phyloP scores from a whole-genome alignment of 805 yeast species.

The Cyberlindnera mrakii region DNA sequence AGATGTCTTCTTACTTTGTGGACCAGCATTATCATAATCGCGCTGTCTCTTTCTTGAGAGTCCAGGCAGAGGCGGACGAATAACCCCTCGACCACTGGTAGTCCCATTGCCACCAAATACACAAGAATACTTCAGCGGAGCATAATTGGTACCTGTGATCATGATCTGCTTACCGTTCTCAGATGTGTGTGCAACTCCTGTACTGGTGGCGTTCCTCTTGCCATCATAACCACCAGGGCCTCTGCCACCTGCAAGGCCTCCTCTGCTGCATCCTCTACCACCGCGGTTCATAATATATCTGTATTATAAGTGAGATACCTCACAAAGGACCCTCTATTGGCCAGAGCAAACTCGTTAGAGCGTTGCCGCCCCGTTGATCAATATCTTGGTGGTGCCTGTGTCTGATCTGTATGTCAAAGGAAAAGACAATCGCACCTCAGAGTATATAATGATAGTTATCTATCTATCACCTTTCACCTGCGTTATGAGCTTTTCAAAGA shows the following conservation, averaged over 20 bases:
- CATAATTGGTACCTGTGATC: slow-evolving; percentile 11
- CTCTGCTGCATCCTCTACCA: neutral
- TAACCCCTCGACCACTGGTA: neutral
- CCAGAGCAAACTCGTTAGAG: no score
- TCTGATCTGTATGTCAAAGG: no score
- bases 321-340: no score
- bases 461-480: no score
- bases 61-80: slow-evolving; percentile 1
- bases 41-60: slow-evolving; percentile 9
- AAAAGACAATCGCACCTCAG: no score
- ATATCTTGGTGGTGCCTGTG: no score
- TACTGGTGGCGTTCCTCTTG: neutral
- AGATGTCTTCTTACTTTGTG: neutral
- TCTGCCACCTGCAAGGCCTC: neutral
- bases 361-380: no score
- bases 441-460: no score
- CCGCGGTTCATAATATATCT: neutral
- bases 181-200: neutral
- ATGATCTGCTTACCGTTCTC: slow-evolving; percentile 1
- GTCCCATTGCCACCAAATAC: slow-evolving; percentile 4
- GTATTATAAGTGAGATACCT: no score
- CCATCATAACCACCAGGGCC: neutral
- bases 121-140: slow-evolving; percentile 9
- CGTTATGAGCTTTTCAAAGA: no score
- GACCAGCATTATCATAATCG: neutral